A percentile compares a stretch with the other conserved stretches of the same genome.
Evolutionary conservation across 2,329 filamentous ascomycete species (phyloP).

Genomic region (Pestalotiopsis sp.): DNA sequence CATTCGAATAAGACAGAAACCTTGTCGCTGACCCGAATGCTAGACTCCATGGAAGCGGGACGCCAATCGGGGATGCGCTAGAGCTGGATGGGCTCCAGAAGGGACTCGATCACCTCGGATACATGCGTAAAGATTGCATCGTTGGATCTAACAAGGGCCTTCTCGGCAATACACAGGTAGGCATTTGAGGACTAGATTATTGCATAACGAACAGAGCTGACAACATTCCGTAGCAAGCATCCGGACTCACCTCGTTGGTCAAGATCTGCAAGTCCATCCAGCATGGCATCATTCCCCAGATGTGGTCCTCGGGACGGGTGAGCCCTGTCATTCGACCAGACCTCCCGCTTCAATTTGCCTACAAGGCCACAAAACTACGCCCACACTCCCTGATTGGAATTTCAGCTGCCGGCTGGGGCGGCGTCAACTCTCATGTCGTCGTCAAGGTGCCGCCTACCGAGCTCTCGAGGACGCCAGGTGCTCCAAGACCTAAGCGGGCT

Average conservation of each 20-base stretch:
- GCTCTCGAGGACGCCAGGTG: neutral
- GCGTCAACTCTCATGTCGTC: neutral
- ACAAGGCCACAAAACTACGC: neutral
- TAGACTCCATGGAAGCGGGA: neutral
- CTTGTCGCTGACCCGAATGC: neutral
- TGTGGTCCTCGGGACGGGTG: neutral
- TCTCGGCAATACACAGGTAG: neutral
- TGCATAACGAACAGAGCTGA: neutral
- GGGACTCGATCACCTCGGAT: neutral
- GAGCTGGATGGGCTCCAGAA: neutral
- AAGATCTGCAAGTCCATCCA: slow-evolving; percentile 2
- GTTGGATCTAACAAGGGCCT: neutral
- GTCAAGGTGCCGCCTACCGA: neutral
- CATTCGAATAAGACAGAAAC: neutral
- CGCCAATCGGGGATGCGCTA: neutral
- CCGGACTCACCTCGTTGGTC: neutral
- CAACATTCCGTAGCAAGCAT: neutral
- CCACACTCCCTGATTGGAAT: neutral
- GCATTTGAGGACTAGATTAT: neutral
- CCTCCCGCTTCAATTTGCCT: neutral
- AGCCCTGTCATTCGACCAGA: neutral
- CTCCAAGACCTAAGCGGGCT: neutral
- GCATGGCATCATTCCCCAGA: neutral
- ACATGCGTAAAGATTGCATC: neutral
- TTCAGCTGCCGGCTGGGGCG: neutral